Conservation (phyloP, 768 basidiomycete genomes). For the Mycena venus region DNA sequence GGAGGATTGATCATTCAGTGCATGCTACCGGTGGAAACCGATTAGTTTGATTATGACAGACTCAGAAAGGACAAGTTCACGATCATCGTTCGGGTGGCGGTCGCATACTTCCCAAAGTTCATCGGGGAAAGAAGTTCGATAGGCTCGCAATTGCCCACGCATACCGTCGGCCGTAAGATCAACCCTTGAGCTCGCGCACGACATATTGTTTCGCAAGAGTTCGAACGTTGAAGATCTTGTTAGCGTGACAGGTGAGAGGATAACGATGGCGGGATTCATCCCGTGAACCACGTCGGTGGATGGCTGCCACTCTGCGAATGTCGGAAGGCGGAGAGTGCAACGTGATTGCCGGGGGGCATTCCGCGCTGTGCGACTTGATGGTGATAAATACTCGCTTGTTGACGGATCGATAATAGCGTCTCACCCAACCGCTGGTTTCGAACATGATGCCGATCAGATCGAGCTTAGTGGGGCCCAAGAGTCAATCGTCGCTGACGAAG, state of each 20-base stretch:
- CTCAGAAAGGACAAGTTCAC: neutral
- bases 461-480: too few relatives aligned
- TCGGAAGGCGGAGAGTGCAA: neutral
- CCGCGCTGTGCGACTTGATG: slow-evolving; percentile 1
- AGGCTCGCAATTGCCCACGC: neutral
- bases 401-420: too few relatives aligned
- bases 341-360: neutral
- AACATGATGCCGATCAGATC: too few relatives aligned
- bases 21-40: neutral
- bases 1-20: neutral
- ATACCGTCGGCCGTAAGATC: slow-evolving; percentile 5
- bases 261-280: slow-evolving; percentile 2
- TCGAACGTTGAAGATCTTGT: neutral
- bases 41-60: neutral
- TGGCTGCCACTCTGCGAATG: too few relatives aligned
- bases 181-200: neutral
- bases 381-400: neutral
- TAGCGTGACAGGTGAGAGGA: slow-evolving; percentile 2
- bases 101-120: neutral
- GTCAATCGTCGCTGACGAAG: too few relatives aligned
- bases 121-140: neutral
- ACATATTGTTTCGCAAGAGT: neutral
- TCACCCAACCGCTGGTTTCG: too few relatives aligned
- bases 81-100: neutral
- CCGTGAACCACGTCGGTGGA: neutral